phyloP scores from a whole-genome alignment of 768 basidiomycete species.

The Pleurotus tuber-regium region DNA sequence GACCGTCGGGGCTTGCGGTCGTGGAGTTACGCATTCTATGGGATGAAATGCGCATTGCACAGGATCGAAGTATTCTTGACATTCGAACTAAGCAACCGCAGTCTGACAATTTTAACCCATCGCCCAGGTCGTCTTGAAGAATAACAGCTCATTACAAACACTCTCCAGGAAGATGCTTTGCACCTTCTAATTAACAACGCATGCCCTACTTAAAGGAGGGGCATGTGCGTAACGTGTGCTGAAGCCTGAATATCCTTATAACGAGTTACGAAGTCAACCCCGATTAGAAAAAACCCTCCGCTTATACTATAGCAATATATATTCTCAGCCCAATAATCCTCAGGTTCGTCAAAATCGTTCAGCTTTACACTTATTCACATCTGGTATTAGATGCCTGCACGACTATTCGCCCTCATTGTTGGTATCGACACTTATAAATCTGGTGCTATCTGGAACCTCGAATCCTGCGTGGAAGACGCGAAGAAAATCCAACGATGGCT shows the following conservation, averaged over 20 bases:
- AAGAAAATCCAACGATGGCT: conserved; percentile 58
- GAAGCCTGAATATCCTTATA: conserved; percentile 8
- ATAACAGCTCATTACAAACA: not conserved
- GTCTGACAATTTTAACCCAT: not conserved
- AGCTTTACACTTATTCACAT: not conserved
- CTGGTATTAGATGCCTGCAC: conserved; percentile 25
- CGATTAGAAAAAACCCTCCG: not conserved
- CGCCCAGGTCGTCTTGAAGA: no score
- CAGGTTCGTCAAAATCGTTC: not conserved
- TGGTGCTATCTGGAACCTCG: conserved; percentile 60
- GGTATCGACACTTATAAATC: conserved; percentile 72
- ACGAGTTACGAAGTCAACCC: not conserved
- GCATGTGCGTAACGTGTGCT: not conserved
- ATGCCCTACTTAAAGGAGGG: not conserved
- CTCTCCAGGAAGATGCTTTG: not conserved
- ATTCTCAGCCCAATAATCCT: not conserved
- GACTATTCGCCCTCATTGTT: conserved; percentile 63
- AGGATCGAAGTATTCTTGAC: not conserved
- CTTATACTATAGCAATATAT: not conserved
- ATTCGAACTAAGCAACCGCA: not conserved
- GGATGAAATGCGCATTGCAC: no score
- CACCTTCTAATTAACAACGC: not conserved
- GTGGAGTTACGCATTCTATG: no score
- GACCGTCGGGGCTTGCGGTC: no score
- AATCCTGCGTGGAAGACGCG: conserved; percentile 65